Base-by-base conservation (phyloP, 257 asterid species). In the Haberlea rhodopensis region DNA sequence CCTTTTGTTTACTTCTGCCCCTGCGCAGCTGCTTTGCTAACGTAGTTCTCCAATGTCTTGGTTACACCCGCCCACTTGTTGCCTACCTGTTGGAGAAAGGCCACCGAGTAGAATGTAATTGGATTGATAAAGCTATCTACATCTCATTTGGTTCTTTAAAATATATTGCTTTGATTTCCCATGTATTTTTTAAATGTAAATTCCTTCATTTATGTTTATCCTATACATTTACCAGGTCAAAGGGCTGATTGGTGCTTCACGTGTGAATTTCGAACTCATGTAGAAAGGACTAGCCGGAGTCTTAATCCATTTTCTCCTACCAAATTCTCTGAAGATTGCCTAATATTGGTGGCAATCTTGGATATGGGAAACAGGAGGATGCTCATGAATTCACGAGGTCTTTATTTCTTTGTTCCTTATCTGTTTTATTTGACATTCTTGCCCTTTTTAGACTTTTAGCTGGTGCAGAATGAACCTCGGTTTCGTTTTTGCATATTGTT, bases 341-440 rank as follows among this genome's bases (percentile, higher is more conserved):
- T 29, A 83, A 86, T 76, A 80, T 92, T 58, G 97, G 97, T 24
- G 96, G 97, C 75, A 92, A 85, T 80, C 95, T 89, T 63, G 97
- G 95, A 43, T 84, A 86, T 65, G 97, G 97, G 74, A 83, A 83
- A 51, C 99, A 92, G 85, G 97, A 92, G 86, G 99, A 92, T 79
- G 96, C 99, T 11, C 99, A 92, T 69, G 99, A 92, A 71, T 92
- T 92, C 73, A 92, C 89, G 96, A 92, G 99, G 99, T 87, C 23
- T 62, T 64, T 75, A 54, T 69, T 62, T 56, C 56, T 37, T 49
- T 2, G 22, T 54, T 59, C 66, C 43, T 18, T 54, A 19, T 24
- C 43, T 56, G 65, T n/a, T 48, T 34, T 10, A 19, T 28, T 64
- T 63, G 22, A 32, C 66, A 26, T 29, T 0, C 0, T 20, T 52